These are phyloP conservation scores for Fusarium sp. DNA, from an alignment of 2,329 filamentous ascomycete genomes.

Conservation along the genomic window DNA sequence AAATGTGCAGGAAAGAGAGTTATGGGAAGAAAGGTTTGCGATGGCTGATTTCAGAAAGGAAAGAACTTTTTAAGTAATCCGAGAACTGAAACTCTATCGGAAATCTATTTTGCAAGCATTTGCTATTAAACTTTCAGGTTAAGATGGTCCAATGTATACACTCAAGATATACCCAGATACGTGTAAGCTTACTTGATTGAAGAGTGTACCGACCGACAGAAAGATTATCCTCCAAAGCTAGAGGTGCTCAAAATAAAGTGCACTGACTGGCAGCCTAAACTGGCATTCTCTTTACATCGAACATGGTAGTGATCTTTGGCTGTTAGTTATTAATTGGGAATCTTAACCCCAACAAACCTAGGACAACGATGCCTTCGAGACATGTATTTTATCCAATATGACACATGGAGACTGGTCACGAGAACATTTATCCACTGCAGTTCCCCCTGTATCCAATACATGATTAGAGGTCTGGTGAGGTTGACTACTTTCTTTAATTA, in stretches of 20 bases:
- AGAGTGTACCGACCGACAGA: rapidly evolving
- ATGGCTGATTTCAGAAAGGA: neutral
- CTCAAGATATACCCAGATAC: neutral
- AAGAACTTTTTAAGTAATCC: too few species aligned
- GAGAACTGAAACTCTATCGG: too few species aligned
- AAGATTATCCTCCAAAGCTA: neutral
- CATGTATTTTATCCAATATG: neutral
- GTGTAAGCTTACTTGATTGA: neutral
- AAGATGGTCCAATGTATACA: too few species aligned
- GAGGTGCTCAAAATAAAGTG: rapidly evolving
- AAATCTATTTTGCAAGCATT: too few species aligned
- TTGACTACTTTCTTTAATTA: rapidly evolving
- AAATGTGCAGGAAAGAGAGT: neutral
- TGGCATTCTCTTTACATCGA: neutral
- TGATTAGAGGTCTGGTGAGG: neutral
- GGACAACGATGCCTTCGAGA: neutral
- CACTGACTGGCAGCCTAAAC: rapidly evolving
- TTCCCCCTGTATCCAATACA: neutral
- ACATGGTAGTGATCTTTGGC: rapidly evolving
- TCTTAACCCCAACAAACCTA: neutral
- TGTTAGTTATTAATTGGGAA: neutral
- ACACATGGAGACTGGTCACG: neutral
- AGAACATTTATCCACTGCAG: neutral
- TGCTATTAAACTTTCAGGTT: too few species aligned
- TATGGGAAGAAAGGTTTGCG: neutral